Percentiles rank a stretch among this genome's conserved stretches.
phyloP scores from a whole-genome alignment of 148 eudicot species.

The Amaranthus palmeri region DNA sequence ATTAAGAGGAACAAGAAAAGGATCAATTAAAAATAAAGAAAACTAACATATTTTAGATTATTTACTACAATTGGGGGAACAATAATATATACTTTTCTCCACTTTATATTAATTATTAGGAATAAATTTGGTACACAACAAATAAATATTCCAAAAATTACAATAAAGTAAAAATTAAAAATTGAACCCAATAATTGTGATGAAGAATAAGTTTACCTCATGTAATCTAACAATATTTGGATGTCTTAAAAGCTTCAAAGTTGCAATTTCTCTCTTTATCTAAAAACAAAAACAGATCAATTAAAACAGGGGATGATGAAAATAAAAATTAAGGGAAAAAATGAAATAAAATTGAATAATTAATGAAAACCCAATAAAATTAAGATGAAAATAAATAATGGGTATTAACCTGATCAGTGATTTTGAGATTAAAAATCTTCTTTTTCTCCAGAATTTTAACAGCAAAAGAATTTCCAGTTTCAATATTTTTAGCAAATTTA shows the following conservation, averaged over 20 bases:
- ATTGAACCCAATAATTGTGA: background rate
- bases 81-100: no score
- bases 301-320: background rate
- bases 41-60: background rate
- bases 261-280: conserved; percentile 93
- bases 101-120: background rate
- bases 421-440: conserved; percentile 55
- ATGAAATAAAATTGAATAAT: background rate
- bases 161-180: background rate
- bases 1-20: background rate
- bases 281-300: conserved; percentile 21
- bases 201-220: conserved; percentile 42
- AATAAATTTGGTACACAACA: no score
- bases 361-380: background rate
- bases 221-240: conserved; percentile 81
- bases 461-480: conserved; percentile 65
- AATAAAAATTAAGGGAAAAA: background rate
- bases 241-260: conserved; percentile 82
- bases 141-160: background rate
- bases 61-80: no score
- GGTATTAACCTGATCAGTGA: conserved; percentile 67
- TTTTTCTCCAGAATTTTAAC: conserved; percentile 73
- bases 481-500: conserved; percentile 54
- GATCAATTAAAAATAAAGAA: background rate
- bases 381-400: background rate